Evolutionary conservation across 805 yeast genomes (phyloP).

Genomic region (Wickerhamomyces hampshirensis): DNA sequence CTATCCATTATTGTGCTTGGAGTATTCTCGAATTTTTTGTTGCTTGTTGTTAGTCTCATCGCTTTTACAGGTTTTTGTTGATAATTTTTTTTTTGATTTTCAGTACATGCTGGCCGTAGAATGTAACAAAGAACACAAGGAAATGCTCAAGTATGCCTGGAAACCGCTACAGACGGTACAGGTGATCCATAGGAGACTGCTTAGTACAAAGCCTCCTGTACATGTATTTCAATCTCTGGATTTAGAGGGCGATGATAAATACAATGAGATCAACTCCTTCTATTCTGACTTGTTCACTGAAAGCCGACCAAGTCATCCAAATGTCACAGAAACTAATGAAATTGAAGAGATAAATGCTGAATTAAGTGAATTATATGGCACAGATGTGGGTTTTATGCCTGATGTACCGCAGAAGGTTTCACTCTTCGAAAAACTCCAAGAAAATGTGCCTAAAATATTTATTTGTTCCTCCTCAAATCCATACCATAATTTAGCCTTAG

Average conservation of each 20-base stretch:
- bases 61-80: not conserved
- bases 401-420: slow-evolving; percentile 5
- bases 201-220: too few species aligned
- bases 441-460: slow-evolving; percentile 45
- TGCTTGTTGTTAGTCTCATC: too few species aligned
- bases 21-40: too few species aligned
- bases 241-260: slow-evolving; percentile 20
- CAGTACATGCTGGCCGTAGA: not conserved
- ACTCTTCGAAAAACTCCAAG: slow-evolving; percentile 21
- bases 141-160: not conserved
- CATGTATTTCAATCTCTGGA: slow-evolving; percentile 6
- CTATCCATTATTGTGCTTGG: slow-evolving; percentile 23
- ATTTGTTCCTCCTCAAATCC: slow-evolving; percentile 63
- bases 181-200: too few species aligned
- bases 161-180: not conserved
- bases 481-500: slow-evolving; percentile 72
- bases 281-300: slow-evolving; percentile 32
- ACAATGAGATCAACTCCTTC: slow-evolving; percentile 29
- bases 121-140: not conserved
- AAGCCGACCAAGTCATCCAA: not conserved
- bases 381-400: slow-evolving; percentile 2
- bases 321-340: slow-evolving; percentile 16
- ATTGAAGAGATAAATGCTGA: slow-evolving; percentile 32
- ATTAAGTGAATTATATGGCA: slow-evolving; percentile 25
- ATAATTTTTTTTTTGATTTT: slow-evolving; percentile 1